Evolutionary conservation across 192 early-diverging fungal species (phyloP), one percentile per base, ranked within the genome.

Genomic region (Umbelopsis isabellina): DNA sequence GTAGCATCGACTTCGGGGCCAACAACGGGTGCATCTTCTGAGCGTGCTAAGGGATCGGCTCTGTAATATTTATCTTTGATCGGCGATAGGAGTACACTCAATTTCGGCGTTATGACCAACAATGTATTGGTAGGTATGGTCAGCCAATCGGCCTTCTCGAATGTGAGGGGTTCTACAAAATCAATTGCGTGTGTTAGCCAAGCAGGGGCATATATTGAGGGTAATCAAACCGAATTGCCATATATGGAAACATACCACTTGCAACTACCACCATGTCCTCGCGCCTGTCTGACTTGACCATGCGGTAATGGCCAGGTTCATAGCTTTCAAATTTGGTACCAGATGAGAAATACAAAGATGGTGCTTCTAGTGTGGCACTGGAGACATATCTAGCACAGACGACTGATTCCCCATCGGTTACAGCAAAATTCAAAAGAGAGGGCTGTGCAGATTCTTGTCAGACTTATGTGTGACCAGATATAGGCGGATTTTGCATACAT

Each of bases 241-340:
- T 33, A 52, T 33, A 69, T 15, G 67, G 5, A 66, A 47, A 46
- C 55, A 69, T 79, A 80, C 79, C 79, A 71, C 79, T 80, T 0
- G 92, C 91, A 70, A 93, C 87, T 11, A 93, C 86, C 15, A 93
- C 92, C 68, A 92, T 90, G 69, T 93, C 92, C 69, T 93, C 92
- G 35, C 90, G 88, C 75, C 88, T 88, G 51, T 85, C 87, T 1
- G 84, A 83, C 58, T 86, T 88, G 49, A 85, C 76, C 92, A 93
- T 93, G 15, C 85, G 81, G 65, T 93, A 93, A 75, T 89, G 82
- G 13, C 91, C 87, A 9, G 85, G 85, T 12, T 87, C 85, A 37
- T 85, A 86, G n/a, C 78, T 76, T 67, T 84, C 82, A 74, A 93
- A 93, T 55, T 88, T 75, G 2, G 92, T 91, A 3, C 92, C 92